Conservation (phyloP, 164 flowering plant species). For the Akebia trifoliata region DNA sequence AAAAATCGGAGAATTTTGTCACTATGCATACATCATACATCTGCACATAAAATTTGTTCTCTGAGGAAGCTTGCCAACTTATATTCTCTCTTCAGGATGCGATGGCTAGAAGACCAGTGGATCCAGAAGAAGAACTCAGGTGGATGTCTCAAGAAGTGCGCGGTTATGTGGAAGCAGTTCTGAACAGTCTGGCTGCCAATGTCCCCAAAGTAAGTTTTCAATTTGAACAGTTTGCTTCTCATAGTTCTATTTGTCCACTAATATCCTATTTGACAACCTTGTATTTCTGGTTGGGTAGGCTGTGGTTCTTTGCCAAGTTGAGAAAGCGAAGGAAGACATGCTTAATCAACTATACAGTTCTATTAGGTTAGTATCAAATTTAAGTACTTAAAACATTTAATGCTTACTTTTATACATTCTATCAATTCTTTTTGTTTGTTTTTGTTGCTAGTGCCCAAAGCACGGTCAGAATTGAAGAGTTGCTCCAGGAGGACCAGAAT, state of each 20-base stretch:
- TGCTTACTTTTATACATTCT: not conserved
- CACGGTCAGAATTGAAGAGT: constrained; percentile 74
- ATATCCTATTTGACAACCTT: not conserved
- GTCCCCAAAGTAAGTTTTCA: constrained; percentile 69
- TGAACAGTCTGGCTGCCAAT: constrained; percentile 97
- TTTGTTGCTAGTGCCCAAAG: constrained; percentile 53
- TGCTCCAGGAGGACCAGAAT: constrained; percentile 89
- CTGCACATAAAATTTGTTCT: too few species aligned
- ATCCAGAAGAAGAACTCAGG: constrained; percentile 98
- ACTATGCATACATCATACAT: too few species aligned
- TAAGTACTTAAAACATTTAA: not conserved
- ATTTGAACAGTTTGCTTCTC: not conserved
- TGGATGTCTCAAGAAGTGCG: constrained; percentile 99
- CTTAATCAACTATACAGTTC: constrained; percentile 90
- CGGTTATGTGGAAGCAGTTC: constrained; percentile 98
- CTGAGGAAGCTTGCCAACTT: constrained; percentile 3
- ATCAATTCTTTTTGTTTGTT: not conserved
- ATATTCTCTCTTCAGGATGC: constrained; percentile 56
- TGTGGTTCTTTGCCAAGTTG: constrained; percentile 99
- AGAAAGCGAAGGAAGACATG: constrained; percentile 99
- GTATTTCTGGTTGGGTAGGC: constrained; percentile 55
- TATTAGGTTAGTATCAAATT: constrained; percentile 47
- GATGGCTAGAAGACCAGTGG: constrained; percentile 93
- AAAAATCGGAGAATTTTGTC: too few species aligned
- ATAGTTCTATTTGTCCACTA: not conserved